These are phyloP conservation scores for Knoxdaviesia capensis DNA, from an alignment of 2,329 filamentous ascomycete genomes.

Conservation along the genomic window DNA sequence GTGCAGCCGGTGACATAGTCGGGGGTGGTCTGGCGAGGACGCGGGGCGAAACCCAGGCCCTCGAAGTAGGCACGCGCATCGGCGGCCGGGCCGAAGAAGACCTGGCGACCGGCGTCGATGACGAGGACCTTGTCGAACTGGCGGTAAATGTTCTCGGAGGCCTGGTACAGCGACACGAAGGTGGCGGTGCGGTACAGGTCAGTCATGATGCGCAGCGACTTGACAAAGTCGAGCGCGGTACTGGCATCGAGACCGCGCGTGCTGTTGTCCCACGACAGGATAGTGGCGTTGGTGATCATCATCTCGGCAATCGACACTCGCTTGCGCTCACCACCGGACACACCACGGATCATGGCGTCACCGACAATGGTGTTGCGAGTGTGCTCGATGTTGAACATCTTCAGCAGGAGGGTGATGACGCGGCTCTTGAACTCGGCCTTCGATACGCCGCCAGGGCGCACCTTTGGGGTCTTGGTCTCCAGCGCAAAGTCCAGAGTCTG, in stretches of 20 bases:
- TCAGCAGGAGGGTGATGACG: constrained; percentile 54
- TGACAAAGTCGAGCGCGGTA: constrained; percentile 45
- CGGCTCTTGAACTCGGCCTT: constrained; percentile 58
- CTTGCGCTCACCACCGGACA: constrained; percentile 63
- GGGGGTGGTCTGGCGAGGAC: constrained; percentile 59
- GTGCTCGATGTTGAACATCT: constrained; percentile 90
- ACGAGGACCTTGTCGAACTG: constrained; percentile 73
- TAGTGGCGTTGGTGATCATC: constrained; percentile 53
- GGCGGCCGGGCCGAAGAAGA: constrained; percentile 50
- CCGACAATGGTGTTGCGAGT: constrained; percentile 72
- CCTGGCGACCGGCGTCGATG: constrained; percentile 55
- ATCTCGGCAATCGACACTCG: constrained; percentile 70
- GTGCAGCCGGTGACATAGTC: constrained; percentile 72
- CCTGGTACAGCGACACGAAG: constrained; percentile 73
- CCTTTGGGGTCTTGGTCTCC: constrained; percentile 67
- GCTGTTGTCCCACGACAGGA: constrained; percentile 59
- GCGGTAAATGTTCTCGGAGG: constrained; percentile 61
- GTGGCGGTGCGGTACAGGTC: constrained; percentile 70
- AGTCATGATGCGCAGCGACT: constrained; percentile 59
- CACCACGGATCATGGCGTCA: constrained; percentile 59
- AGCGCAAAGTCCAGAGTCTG: constrained; percentile 75
- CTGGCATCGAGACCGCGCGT: constrained; percentile 49
- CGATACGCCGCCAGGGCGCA: constrained; percentile 53
- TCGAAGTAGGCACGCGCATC: constrained; percentile 61
- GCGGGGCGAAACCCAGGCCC: constrained; percentile 50